Evolutionary conservation across 768 basidiomycete genomes (phyloP), one percentile per base, ranked within the genome.

Genomic region (Boletus rubescentipes): DNA sequence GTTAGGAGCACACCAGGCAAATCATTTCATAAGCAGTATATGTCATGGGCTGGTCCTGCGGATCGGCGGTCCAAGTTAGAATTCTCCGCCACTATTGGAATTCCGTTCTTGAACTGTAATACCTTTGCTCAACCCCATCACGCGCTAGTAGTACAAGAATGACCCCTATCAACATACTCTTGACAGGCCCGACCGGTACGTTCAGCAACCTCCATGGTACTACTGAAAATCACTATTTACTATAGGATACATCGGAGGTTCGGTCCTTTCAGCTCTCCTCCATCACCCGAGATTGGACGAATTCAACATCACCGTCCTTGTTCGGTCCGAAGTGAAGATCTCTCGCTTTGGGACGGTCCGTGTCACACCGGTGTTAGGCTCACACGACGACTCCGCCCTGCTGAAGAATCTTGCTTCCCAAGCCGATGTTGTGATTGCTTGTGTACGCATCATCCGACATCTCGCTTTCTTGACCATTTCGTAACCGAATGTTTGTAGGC

Each of bases 191-290:
- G 5, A 64, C 64, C 15, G 67, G 68, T 70, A 51, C 9, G 57
- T 40, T 7, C 34, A 18, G 11, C 16, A 36, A 29, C 8, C 10
- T 23, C 2, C 4, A 23, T 20, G 7, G 12, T 4, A 23, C n/a
- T 9, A 21, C n/a, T 35, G 12, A 31, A 26, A 10, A 3, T 23
- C 14, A 4, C 14, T 21, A 5, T 43, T 46, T 18, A 26, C 30
- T 15, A 14, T 31, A 80, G 82, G 82, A 7, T 85, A 84, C 64
- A 79, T 83, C 41, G 81, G 82, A 1, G 84, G 82, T 21, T 75
- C 79, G 2, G 79, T 83, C 26, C 72, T 85, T 5, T 54, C 71
- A 2, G 75, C 72, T 34, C 69, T 84, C 12, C 70, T 84, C 49
- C 63, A 67, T 23, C 78, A 82, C 57, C 72, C 76, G 11, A 70